These are phyloP conservation scores for Rhizoctonia solani DNA, from an alignment of 1,284 basidiomycete species.

Conservation along the genomic window DNA sequence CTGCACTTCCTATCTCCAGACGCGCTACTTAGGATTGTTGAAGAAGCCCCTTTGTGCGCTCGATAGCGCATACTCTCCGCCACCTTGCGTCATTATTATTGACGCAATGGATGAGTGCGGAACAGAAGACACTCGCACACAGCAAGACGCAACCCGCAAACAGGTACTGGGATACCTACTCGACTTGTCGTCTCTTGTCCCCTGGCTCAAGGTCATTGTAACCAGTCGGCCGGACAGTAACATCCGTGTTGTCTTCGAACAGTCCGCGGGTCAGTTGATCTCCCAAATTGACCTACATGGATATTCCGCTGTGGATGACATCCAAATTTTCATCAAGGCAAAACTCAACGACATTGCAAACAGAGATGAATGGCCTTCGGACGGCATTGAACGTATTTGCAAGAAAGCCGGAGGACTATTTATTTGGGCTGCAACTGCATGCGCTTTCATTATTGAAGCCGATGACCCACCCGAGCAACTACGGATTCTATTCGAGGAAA, in stretches of 20 bases:
- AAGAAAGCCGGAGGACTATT: slow-evolving; percentile 11
- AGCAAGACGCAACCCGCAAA: no score
- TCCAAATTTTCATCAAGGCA: neutral
- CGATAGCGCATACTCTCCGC: neutral
- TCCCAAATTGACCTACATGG: neutral
- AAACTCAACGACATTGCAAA: neutral
- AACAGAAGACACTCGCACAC: no score
- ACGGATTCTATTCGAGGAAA: neutral
- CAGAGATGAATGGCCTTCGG: neutral
- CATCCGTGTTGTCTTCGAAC: neutral
- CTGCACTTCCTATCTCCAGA: neutral
- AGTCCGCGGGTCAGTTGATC: neutral
- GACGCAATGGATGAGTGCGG: slow-evolving; percentile 36
- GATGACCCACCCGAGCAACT: neutral
- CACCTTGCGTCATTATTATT: slow-evolving; percentile 11
- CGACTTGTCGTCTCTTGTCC: neutral
- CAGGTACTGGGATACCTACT: neutral
- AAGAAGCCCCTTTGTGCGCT: neutral
- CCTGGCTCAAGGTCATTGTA: slow-evolving; percentile 17
- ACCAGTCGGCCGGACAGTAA: slow-evolving; percentile 10
- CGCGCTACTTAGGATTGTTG: neutral
- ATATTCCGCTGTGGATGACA: neutral
- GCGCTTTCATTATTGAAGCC: neutral
- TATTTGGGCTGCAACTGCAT: slow-evolving; percentile 24
- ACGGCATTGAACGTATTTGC: neutral